Percentiles rank a stretch among this genome's conserved stretches.
phyloP scores from a whole-genome alignment of 345 rosid species.

The Pistacia vera region DNA sequence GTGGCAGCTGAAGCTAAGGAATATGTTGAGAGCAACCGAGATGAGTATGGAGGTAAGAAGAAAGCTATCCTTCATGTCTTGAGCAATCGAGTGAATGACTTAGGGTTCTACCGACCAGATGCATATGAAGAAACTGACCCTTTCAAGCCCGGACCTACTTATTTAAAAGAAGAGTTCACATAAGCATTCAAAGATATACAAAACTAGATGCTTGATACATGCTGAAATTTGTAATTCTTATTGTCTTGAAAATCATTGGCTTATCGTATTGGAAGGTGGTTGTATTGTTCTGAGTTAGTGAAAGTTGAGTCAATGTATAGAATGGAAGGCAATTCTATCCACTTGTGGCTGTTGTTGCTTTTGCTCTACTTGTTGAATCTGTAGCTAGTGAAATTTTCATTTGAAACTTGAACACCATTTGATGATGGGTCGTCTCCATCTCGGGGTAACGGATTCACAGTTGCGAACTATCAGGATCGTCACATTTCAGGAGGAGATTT shows the following conservation, averaged over 20 bases:
- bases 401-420: no score
- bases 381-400: no score
- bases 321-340: no score
- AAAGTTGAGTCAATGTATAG: no score
- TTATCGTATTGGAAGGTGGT: no score
- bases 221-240: neutral
- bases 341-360: no score
- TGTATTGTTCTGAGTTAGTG: no score
- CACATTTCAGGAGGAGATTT: no score
- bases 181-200: conserved; percentile 18
- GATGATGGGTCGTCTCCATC: no score
- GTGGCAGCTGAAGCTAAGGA: conserved; percentile 87
- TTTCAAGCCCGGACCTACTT: conserved; percentile 78
- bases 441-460: no score
- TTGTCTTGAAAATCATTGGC: neutral
- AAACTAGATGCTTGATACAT: neutral
- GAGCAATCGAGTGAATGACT: conserved; percentile 81
- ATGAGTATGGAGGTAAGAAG: conserved; percentile 75
- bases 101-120: conserved; percentile 72
- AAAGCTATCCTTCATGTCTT: conserved; percentile 88
- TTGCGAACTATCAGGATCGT: no score
- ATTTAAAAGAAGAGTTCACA: conserved; percentile 57
- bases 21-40: conserved; percentile 69
- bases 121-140: conserved; percentile 74
- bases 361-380: no score